Percentiles rank a stretch among this genome's conserved stretches.
phyloP scores from a whole-genome alignment of 805 yeast species.

The Kodamaea sagamina region DNA sequence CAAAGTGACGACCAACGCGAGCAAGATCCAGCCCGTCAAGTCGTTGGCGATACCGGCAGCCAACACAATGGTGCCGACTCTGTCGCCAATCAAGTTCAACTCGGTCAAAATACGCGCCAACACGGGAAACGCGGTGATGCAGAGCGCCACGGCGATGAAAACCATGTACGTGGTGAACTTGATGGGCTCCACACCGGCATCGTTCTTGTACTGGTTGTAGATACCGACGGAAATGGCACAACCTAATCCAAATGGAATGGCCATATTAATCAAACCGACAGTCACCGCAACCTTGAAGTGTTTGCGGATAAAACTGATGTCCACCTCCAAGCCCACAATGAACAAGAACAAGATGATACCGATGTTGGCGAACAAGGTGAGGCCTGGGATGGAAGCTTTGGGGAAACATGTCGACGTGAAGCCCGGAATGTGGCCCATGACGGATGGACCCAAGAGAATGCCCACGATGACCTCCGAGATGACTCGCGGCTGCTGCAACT shows the following conservation, averaged over 20 bases:
- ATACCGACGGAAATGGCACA: conserved; percentile 70
- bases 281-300: conserved; percentile 61
- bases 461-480: conserved; percentile 83
- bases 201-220: conserved; percentile 50
- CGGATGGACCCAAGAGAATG: conserved; percentile 73
- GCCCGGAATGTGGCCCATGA: conserved; percentile 67
- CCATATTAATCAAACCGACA: conserved; percentile 73
- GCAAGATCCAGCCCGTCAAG: conserved; percentile 76
- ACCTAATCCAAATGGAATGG: conserved; percentile 79
- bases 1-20: conserved; percentile 73
- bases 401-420: conserved; percentile 71
- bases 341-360: conserved; percentile 77
- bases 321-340: conserved; percentile 79
- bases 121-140: conserved; percentile 86
- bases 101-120: conserved; percentile 77
- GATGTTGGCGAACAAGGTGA: conserved; percentile 68
- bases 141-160: conserved; percentile 79
- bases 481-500: conserved; percentile 72
- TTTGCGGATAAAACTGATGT: conserved; percentile 60
- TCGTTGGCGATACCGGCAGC: conserved; percentile 85
- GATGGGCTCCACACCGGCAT: conserved; percentile 28
- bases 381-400: conserved; percentile 56
- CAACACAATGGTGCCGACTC: conserved; percentile 70
- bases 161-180: conserved; percentile 76
- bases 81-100: conserved; percentile 64